phyloP scores from a whole-genome alignment of 1,284 basidiomycete genomes.

The Heterobasidion occidentale region DNA sequence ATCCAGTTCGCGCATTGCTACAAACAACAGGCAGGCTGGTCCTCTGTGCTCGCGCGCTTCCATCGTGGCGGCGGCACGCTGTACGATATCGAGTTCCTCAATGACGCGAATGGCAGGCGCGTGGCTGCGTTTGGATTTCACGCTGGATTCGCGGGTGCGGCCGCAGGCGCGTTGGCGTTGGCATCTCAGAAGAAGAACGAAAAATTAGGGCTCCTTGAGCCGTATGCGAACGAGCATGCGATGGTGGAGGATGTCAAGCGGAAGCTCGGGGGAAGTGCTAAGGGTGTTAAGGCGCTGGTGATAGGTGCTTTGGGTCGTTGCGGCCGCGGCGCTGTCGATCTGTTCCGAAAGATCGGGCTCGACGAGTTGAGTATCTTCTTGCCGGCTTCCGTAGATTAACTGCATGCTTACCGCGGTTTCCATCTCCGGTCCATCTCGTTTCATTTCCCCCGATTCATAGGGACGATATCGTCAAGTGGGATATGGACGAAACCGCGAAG shows the following conservation, averaged over 20 bases:
- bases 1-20: slow-evolving; percentile 99
- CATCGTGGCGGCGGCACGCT: slow-evolving; percentile 80
- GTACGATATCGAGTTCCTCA: slow-evolving; percentile 97
- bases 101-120: slow-evolving; percentile 77
- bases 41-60: slow-evolving; percentile 84
- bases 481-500: slow-evolving; percentile 94
- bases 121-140: slow-evolving; percentile 99
- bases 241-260: slow-evolving; percentile 74
- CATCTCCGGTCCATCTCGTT: not conserved
- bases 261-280: slow-evolving; percentile 63
- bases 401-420: not conserved
- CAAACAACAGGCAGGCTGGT: slow-evolving; percentile 95
- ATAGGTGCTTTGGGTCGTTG: slow-evolving; percentile 96
- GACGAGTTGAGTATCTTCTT: slow-evolving; percentile 58
- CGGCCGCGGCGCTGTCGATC: slow-evolving; percentile 93
- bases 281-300: slow-evolving; percentile 83
- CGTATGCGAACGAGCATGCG: slow-evolving; percentile 76
- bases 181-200: slow-evolving; percentile 56
- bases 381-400: not conserved
- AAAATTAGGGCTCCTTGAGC: slow-evolving; percentile 63
- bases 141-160: slow-evolving; percentile 96
- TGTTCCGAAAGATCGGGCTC: slow-evolving; percentile 91
- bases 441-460: slow-evolving; percentile 29
- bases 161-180: slow-evolving; percentile 83
- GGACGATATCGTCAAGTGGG: slow-evolving; percentile 96